Evolutionary conservation across 768 basidiomycete genomes (phyloP).

Genomic region (Crucibulum laeve): DNA sequence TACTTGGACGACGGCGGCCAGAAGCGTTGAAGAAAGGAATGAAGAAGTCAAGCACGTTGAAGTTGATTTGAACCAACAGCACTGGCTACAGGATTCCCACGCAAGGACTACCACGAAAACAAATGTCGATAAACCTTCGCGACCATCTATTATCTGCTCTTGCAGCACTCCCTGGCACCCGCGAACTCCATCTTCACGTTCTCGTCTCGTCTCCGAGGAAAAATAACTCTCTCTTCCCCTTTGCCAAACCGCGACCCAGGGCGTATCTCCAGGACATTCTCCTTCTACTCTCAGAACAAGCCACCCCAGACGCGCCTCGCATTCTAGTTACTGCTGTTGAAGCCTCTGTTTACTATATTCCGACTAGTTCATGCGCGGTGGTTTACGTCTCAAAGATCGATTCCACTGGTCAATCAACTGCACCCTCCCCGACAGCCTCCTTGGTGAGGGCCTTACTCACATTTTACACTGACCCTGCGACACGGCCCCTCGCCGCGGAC

Average conservation of each 20-base stretch:
- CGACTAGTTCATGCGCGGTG: slow-evolving; percentile 62
- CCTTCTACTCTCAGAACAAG: slow-evolving; percentile 67
- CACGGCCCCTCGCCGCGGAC: slow-evolving; percentile 51
- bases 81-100: slow-evolving; percentile 1
- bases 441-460: slow-evolving; percentile 65
- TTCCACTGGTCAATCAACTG: slow-evolving; percentile 71
- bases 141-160: slow-evolving; percentile 61
- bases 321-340: slow-evolving; percentile 80
- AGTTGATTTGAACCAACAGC: no score
- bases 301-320: slow-evolving; percentile 40
- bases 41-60: no score
- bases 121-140: slow-evolving; percentile 36
- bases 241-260: slow-evolving; percentile 61
- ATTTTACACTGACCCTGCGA: slow-evolving; percentile 60
- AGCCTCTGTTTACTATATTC: slow-evolving; percentile 69
- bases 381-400: slow-evolving; percentile 95
- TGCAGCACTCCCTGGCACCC: slow-evolving; percentile 53
- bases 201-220: slow-evolving; percentile 68
- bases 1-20: no score
- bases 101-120: not conserved
- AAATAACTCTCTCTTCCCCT: slow-evolving; percentile 68
- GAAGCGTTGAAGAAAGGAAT: no score
- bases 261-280: slow-evolving; percentile 75
- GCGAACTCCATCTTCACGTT: slow-evolving; percentile 72
- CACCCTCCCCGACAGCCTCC: slow-evolving; percentile 63